A percentile compares a stretch with the other conserved stretches of the same genome.
Conservation (phyloP, 257 asterid species). For the Capsicum baccatum region DNA sequence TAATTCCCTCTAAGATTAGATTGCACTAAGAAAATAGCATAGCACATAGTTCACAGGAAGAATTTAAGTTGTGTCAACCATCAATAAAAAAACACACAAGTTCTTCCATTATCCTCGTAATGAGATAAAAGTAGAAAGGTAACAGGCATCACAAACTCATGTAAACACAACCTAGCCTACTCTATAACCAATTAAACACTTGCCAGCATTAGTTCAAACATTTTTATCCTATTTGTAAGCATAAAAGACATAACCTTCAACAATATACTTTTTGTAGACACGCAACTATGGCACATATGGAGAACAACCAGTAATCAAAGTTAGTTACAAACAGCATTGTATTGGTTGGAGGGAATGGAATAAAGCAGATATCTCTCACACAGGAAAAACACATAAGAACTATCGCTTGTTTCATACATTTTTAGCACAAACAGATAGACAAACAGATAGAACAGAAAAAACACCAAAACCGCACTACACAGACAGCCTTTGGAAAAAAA, state of each 20-base stretch:
- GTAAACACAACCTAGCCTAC: conserved; percentile 1
- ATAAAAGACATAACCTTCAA: not conserved
- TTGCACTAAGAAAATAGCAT: not conserved
- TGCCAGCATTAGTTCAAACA: not conserved
- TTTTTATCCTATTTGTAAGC: not conserved
- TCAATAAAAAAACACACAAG: not conserved
- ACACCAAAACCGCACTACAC: not conserved
- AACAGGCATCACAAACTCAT: conserved; percentile 15
- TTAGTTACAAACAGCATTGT: conserved; percentile 7
- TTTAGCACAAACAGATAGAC: not conserved
- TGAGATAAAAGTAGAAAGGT: conserved; percentile 10
- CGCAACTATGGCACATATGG: conserved; percentile 1
- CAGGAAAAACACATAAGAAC: not conserved
- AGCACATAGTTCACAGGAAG: not conserved
- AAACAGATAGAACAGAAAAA: not conserved
- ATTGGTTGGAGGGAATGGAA: conserved; percentile 22
- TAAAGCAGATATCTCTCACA: conserved; percentile 16
- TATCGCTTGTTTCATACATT: conserved; percentile 10
- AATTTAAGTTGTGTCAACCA: conserved; percentile 7
- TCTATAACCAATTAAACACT: not conserved
- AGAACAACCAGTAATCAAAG: conserved; percentile 10
- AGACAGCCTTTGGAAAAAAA: not conserved
- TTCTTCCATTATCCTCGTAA: not conserved
- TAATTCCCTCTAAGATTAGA: conserved; percentile 23
- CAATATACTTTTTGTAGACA: conserved; percentile 8